Base-by-base conservation (phyloP, 345 rosid genomes). In the Cardiospermum halicacabum region DNA sequence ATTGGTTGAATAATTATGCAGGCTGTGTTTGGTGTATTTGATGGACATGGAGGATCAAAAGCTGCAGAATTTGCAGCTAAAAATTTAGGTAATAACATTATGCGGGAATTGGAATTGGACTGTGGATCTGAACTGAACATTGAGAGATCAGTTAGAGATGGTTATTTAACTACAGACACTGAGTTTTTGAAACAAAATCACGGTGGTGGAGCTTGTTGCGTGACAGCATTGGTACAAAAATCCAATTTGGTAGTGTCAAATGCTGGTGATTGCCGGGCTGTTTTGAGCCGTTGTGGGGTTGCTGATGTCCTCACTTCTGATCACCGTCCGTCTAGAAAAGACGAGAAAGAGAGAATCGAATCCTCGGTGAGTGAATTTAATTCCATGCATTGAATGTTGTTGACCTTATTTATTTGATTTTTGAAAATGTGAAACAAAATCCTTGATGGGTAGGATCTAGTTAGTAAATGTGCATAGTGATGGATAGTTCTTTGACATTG, bases 221-320 rank as follows among this genome's bases (percentile, higher is more conserved):
- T 86, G 7, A 89, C 98, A 1, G 93, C 93, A 60, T 60, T 86
- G 74, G 78, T 92, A 31, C 75, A 68, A 11, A 47, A 78, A 11
- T 91, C 89, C 3, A 31, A 81, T 30, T 74, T 92, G 15, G 77
- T 78, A 6, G 86, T 92, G 27, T 86, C 98, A 0, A 87, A 89
- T 58, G 87, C 81, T 0, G 97, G 98, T 3, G 97, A 93, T 65
- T 89, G 97, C 21, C 94, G 96, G 3, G 96, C 90, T 25, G 94
- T 93, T 47, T 40, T 89, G 64, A 78, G 97, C 62, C 68, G 86
- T 16, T 76, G 69, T 11, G 97, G 98, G 28, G 78, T 69, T 10
- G 97, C 94, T 0, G 89, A 85, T 60, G 96, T 94, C 16, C 87
- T 93, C 31, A 86, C 97, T 0, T 78, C 83, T 1, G 97, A 93